Evolutionary conservation across 1,284 basidiomycete genomes (phyloP), one percentile per base, ranked within the genome.

Genomic region (Rhodofomes roseus): DNA sequence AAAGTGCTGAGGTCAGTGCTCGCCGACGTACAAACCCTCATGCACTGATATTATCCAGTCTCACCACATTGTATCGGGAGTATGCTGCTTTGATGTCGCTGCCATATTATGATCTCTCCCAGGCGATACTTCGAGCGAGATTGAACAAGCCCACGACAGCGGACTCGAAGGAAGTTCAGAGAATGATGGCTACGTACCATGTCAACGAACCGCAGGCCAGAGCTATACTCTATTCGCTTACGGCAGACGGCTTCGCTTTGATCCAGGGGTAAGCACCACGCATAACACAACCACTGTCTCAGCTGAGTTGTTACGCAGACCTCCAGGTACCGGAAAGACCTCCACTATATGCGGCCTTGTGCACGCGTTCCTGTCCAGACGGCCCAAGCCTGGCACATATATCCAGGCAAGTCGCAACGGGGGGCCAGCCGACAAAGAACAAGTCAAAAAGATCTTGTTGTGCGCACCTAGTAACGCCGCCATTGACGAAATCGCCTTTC

Each of bases 391-490:
- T 2, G 69, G 78, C 31, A 81, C 81, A 11, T 69, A 77, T 18
- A 82, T 90, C 59, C 69, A 78, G 48, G 76, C 74, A 37, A 83
- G 81, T 23, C 78, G 76, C 27, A 68, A 69, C 36, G 68, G 76
- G 40, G 72, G 71, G 20, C 73, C 76, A 41, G 74, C 77, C 0
- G 80, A 84, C 48, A 83, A 82, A 63, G 76, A 76, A n/a, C 71
- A 79, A 1, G 74, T 80, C 2, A 77, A 85, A 60, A 97, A 97
- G 72, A 80, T 99, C 50, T 82, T 99, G 18, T 81, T 99, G 29
- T 99, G 97, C 70, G 97, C 97, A 0, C 97, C 97, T 1, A 96
- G 93, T 79, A 99, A 99, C 73, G 97, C 97, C 16, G 97, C 97
- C 43, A 96, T 99, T 55, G 96, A 99, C 71, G 97, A 99, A 76